These are phyloP conservation scores for Corynascus novoguineensis DNA, from an alignment of 495 filamentous ascomycete genomes.

Conservation along the genomic window DNA sequence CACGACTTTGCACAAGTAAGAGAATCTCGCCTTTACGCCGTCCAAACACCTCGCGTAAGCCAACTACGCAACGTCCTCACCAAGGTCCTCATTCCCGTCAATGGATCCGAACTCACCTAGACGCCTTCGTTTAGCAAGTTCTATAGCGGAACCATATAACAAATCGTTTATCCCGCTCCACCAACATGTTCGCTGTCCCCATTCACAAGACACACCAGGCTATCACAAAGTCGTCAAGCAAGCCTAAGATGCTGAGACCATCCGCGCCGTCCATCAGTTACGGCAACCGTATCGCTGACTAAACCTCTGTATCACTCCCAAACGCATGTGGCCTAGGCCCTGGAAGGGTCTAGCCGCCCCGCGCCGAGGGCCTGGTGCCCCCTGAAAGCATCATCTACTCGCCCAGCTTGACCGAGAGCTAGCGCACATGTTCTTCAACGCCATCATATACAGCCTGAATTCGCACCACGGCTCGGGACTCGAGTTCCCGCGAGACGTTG, in stretches of 20 bases:
- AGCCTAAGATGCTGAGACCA: slow-evolving; percentile 83
- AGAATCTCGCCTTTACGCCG: slow-evolving; percentile 32
- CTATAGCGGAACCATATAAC: slow-evolving; percentile 71
- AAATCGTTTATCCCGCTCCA: slow-evolving; percentile 76
- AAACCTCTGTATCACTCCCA: slow-evolving; percentile 51
- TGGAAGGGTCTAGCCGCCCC: slow-evolving; percentile 56
- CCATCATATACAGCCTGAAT: slow-evolving; percentile 92
- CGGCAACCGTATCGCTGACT: slow-evolving; percentile 67
- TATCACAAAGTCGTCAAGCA: slow-evolving; percentile 82
- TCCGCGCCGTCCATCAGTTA: slow-evolving; percentile 70
- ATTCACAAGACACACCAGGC: slow-evolving; percentile 81
- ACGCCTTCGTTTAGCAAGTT: slow-evolving; percentile 74
- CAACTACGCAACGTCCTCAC: slow-evolving; percentile 9
- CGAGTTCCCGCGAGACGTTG: slow-evolving; percentile 41
- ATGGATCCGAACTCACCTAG: slow-evolving; percentile 55
- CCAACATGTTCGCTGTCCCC: slow-evolving; percentile 78
- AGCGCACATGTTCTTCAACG: slow-evolving; percentile 96
- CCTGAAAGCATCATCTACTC: slow-evolving; percentile 91
- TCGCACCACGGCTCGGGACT: slow-evolving; percentile 62
- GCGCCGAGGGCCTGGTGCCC: slow-evolving; percentile 70
- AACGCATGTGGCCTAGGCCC: slow-evolving; percentile 40
- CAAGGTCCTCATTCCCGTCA: slow-evolving; percentile 3
- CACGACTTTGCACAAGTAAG: slow-evolving; percentile 41
- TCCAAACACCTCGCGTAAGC: slow-evolving; percentile 13
- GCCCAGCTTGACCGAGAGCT: slow-evolving; percentile 90